Percentiles rank a stretch among this genome's conserved stretches.
Conservation (phyloP, 2,329 filamentous ascomycete species). For the Davidsoniella virescens region DNA sequence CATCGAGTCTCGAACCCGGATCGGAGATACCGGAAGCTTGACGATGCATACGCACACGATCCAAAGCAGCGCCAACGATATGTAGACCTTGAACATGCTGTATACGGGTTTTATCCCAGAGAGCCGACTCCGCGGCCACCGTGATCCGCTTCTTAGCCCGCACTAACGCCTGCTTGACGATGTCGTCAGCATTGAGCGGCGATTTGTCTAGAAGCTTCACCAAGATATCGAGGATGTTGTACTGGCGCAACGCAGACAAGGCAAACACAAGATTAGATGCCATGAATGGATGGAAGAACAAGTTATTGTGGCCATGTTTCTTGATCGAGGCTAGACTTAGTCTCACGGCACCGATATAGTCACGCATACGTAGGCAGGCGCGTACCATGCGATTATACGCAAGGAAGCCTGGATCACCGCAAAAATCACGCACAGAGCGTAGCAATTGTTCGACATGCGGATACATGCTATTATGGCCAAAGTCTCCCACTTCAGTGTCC, state of each 20-base stretch:
- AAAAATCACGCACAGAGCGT: not conserved
- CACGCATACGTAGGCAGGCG: constrained; percentile 8
- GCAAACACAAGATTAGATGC: constrained; percentile 11
- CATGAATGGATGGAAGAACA: constrained; percentile 4
- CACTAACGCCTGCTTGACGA: constrained; percentile 1
- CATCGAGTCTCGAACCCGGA: not conserved
- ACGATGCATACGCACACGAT: not conserved
- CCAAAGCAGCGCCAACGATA: constrained; percentile 1
- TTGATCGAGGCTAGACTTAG: constrained; percentile 1
- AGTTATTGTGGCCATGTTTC: constrained; percentile 4
- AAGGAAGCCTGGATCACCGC: constrained; percentile 2
- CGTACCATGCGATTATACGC: constrained; percentile 9
- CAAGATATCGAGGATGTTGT: constrained; percentile 6
- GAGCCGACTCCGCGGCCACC: constrained; percentile 2
- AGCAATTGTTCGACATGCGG: constrained; percentile 1
- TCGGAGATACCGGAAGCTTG: not conserved
- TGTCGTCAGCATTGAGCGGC: constrained; percentile 2
- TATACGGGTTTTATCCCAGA: constrained; percentile 8
- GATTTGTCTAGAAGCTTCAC: not conserved
- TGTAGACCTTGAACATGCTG: constrained; percentile 2
- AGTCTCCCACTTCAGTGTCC: not conserved
- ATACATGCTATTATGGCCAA: constrained; percentile 6
- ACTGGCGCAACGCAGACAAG: constrained; percentile 8
- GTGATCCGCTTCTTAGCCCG: constrained; percentile 4
- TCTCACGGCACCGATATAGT: constrained; percentile 9